Evolutionary conservation across 352 stramenopile genomes (phyloP).

Genomic region (Phytophthora parvispora): DNA sequence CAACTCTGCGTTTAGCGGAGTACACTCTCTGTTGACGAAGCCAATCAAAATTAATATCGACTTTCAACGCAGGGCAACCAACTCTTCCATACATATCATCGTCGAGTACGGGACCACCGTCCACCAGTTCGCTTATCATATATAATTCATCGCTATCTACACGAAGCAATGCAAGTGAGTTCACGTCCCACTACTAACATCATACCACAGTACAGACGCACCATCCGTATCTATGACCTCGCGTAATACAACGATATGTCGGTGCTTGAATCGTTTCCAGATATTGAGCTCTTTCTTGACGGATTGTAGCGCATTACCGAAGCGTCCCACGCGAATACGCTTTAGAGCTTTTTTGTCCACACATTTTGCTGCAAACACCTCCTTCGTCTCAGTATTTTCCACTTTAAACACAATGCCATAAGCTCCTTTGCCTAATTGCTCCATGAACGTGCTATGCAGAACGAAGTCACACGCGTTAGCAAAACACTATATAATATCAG

Average conservation of each 20-base stretch:
- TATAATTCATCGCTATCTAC: conserved; percentile 83
- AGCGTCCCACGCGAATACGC: conserved; percentile 70
- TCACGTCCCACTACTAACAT: background rate
- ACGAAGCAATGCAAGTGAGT: conserved; percentile 1
- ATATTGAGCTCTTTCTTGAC: conserved; percentile 96
- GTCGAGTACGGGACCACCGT: conserved; percentile 75
- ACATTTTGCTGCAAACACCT: conserved; percentile 80
- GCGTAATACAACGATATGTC: conserved; percentile 94
- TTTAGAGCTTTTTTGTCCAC: conserved; percentile 87
- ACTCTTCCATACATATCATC: conserved; percentile 56
- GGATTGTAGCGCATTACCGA: conserved; percentile 79
- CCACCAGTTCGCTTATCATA: conserved; percentile 88
- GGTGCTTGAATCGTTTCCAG: conserved; percentile 97
- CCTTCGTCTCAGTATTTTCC: conserved; percentile 71
- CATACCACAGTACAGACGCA: conserved; percentile 23
- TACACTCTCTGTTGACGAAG: conserved; percentile 62
- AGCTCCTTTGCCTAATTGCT: conserved; percentile 78
- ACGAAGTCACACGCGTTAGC: background rate
- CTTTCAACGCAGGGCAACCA: background rate
- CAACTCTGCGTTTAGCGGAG: conserved; percentile 60
- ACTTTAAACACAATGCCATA: conserved; percentile 82
- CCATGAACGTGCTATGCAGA: conserved; percentile 65
- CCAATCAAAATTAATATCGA: background rate
- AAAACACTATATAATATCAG: background rate
- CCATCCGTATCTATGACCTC: conserved; percentile 97